Evolutionary conservation across 495 filamentous ascomycete genomes (phyloP).

Genomic region (Hypoxylon rickii): DNA sequence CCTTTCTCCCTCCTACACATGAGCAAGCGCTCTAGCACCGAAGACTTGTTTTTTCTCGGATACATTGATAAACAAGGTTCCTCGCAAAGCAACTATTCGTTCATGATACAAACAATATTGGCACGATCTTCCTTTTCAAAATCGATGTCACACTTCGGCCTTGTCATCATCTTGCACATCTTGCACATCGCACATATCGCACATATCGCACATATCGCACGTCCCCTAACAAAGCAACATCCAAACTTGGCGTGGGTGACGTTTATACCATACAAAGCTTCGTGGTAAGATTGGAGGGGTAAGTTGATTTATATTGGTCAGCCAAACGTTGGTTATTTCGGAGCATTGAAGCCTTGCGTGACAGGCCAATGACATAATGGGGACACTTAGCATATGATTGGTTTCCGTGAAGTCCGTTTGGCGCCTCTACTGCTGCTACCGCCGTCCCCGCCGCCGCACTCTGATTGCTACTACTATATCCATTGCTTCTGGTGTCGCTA

Average conservation of each 20-base stretch:
- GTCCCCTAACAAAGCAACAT: neutral
- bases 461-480: too few relatives aligned
- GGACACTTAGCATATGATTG: conserved; percentile 15
- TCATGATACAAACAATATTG: neutral
- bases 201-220: too few relatives aligned
- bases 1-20: too few relatives aligned
- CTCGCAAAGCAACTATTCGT: too few relatives aligned
- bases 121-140: neutral
- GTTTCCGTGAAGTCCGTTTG: conserved; percentile 3
- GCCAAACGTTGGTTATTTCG: neutral
- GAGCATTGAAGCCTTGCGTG: conserved; percentile 19
- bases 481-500: too few relatives aligned
- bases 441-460: too few relatives aligned
- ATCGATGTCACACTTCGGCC: conserved; percentile 7
- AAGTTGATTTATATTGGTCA: conserved; percentile 13
- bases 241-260: conserved; percentile 3
- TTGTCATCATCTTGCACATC: conserved; percentile 3
- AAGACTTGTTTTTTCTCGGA: too few relatives aligned
- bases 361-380: conserved; percentile 29
- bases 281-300: conserved; percentile 25
- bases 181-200: too few relatives aligned
- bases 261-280: conserved; percentile 8
- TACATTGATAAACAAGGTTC: too few relatives aligned
- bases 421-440: too few relatives aligned
- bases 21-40: too few relatives aligned